Evolutionary conservation across 495 filamentous ascomycete species (phyloP), one percentile per base, ranked within the genome.

Genomic region (Aspergillus leporis): DNA sequence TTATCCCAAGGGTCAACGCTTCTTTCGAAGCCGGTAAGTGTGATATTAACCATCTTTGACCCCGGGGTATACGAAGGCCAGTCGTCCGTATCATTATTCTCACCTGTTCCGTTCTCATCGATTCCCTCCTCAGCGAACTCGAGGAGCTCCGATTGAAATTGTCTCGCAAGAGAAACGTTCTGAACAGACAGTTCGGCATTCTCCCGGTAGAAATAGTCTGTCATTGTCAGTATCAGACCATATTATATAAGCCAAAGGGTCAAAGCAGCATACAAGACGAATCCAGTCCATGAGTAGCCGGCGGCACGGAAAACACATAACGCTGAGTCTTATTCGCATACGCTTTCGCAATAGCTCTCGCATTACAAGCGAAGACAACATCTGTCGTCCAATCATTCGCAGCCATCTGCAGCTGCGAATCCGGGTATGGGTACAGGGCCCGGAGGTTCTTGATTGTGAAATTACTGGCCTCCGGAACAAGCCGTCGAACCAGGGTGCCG

Each of bases 331-430:
- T 63, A 61, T 82, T 80, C 38, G 56, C 62, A 58, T 74, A 81
- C 5, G 71, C 65, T 30, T 80, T 70, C 0, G 58, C 51, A 5
- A 74, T 66, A 52, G 81, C 78, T 34, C 75, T 38, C 18, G 86
- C 83, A 63, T 85, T 82, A 67, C 78, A 87, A 7, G 75, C 77
- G 59, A 86, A 87, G 55, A 72, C 77, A 64, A 74, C 83, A 23
- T 61, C 55, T n/a, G 49, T 60, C 43, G 58, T 51, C 32, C 49
- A n/a, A 58, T 58, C 58, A 74, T 61, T 3, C 64, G 64, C 51
- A n/a, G 40, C 51, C 13, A 5, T 18, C 51, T 16, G 66, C 61
- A 47, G 66, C 75, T 61, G 80, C 66, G 64, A 67, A 79, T 38
- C 85, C 61, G 30, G 47, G 19, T 59, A 45, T 25, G 51, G 30